Base-by-base conservation (phyloP, 2,329 filamentous ascomycete genomes). In the Elsinoe necatrix region DNA sequence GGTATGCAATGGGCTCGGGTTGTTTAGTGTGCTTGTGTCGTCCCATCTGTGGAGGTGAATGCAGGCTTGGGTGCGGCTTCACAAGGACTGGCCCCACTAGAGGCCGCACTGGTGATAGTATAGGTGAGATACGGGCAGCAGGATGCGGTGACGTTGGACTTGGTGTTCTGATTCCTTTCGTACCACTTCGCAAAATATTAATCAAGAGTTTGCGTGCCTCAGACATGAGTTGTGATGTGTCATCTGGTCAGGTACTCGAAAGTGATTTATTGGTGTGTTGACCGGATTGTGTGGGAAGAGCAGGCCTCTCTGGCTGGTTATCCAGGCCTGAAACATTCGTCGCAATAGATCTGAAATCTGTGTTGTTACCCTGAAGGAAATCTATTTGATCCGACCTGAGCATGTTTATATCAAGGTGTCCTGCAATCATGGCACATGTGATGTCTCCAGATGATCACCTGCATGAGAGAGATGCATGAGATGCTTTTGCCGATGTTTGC, bases 221-320 rank as follows among this genome's bases (percentile, higher is more conserved):
- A 39, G 48, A 52, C 48, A 52, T 52, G 25, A 34, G 45, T 11
- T 18, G 45, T 25, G 45, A 8, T 7, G 23, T 21, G 7, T 37
- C 34, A 54, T 16, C 6, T 39, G 20, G 11, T 42, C 50, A 39
- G n/a, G 35, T 23, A 11, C 29, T 12, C 11, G 14, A 68, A 71
- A 16, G 66, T 70, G 4, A 68, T 64, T 1, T 70, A 71, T 61
- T 72, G n/a, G n/a, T n/a, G n/a, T 72, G 56, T 67, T 64, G 25
- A 37, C n/a, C 21, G 7, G 47, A n/a, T 34, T 21, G 21, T 29
- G 18, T n/a, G n/a, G n/a, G n/a, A n/a, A n/a, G n/a, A n/a, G n/a
- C n/a, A n/a, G n/a, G n/a, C n/a, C n/a, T n/a, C n/a, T n/a, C n/a
- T n/a, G n/a, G n/a, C n/a, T n/a, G n/a, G n/a, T n/a, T n/a, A n/a